Evolutionary conservation across 139 green algal genomes (phyloP), one percentile per base, ranked within the genome.

Genomic region (Yamagishiella unicocca): DNA sequence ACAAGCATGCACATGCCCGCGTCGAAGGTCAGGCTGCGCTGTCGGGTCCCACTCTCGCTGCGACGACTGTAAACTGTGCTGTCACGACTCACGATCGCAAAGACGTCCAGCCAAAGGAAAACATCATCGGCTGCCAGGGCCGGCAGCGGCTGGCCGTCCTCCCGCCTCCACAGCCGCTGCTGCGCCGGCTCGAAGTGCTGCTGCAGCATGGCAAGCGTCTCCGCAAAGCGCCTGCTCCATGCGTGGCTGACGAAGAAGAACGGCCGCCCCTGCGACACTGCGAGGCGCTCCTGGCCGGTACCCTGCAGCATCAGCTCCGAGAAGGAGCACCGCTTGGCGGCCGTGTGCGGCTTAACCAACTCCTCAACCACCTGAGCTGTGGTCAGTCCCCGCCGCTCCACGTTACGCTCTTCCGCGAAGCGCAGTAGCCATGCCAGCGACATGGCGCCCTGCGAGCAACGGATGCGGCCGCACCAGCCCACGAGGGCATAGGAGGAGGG

Each of bases 221-320:
- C 72, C 43, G 29, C 7, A 42, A 62, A 80, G n/a, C 43, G 72
- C n/a, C 72, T 43, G 5, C 27, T 17, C 19, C 72, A 31, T 8
- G 72, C 72, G 25, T 80, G 72, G 72, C 72, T 80, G 10, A 80
- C 43, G 27, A 80, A 42, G 43, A 64, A 80, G 72, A 55, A 80
- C 1, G 72, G 72, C 19, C 43, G 42, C 43, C 72, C 72, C 43
- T 62, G 43, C 5, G 72, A 80, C 9, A 80, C 27, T 5, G 43
- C 72, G 4, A 43, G 1, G 2, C 43, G 72, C 45, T 80, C 31
- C 5, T 43, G 14, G 43, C 64, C 72, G 1, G 22, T 12, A 10
- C 10, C 17, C 12, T 4, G 8, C 43, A 62, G 43, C 72, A 80
- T 19, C 43, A 80, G n/a, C n/a, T 38, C 72, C 14, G 72, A 29